These are phyloP conservation scores for Discostella stelligeroides DNA, from an alignment of 108 stramenopile genomes.

Conservation along the genomic window DNA sequence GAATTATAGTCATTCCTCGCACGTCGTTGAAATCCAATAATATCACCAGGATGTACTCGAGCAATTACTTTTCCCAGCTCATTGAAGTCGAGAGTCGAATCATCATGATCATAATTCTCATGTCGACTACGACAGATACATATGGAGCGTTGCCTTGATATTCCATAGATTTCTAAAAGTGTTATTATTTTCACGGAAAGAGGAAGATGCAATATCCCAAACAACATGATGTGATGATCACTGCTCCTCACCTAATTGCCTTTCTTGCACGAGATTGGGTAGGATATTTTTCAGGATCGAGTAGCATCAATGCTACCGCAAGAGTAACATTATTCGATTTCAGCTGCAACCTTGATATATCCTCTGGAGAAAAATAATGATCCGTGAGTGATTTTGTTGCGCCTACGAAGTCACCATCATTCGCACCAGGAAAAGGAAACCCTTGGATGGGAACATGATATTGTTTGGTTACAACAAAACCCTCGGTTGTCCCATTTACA, in stretches of 20 bases:
- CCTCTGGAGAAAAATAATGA: conserved; percentile 20
- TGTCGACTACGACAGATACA: conserved; percentile 24
- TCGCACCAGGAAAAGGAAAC: conserved; percentile 2
- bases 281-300: conserved; percentile 76
- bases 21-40: conserved; percentile 39
- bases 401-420: background rate
- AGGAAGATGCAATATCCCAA: no score
- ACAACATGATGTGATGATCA: no score
- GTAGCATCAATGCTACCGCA: conserved; percentile 78
- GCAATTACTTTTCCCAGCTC: conserved; percentile 40
- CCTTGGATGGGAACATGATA: conserved; percentile 34
- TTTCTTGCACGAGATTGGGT: conserved; percentile 81
- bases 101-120: background rate
- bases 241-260: conserved; percentile 39
- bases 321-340: conserved; percentile 65
- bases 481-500: conserved; percentile 37
- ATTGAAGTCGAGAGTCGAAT: conserved; percentile 11
- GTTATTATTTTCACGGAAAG: no score
- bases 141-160: conserved; percentile 27
- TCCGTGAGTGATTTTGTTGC: conserved; percentile 4
- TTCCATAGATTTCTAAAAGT: no score
- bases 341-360: conserved; percentile 27
- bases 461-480: conserved; percentile 25
- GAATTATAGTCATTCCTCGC: conserved; percentile 38
- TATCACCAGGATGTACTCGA: conserved; percentile 41